Percentiles rank a stretch among this genome's conserved stretches.
Evolutionary conservation across 768 basidiomycete species (phyloP).

Genomic region (Kwoniella newhampshirensis): DNA sequence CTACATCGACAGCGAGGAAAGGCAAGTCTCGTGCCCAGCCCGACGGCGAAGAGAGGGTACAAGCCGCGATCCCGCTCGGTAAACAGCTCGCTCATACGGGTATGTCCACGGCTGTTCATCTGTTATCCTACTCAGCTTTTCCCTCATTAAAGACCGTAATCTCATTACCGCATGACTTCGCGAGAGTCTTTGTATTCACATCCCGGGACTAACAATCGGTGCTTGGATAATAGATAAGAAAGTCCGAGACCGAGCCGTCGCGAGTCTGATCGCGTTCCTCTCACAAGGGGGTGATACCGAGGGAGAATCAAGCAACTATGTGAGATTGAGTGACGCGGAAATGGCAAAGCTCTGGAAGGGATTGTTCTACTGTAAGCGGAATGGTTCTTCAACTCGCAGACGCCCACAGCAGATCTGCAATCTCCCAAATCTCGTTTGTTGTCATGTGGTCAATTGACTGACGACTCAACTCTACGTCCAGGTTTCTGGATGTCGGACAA

Average conservation of each 20-base stretch:
- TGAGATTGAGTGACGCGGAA: constrained; percentile 66
- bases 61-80: constrained; percentile 66
- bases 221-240: constrained; percentile 70
- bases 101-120: constrained; percentile 52
- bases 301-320: constrained; percentile 44
- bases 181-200: no score
- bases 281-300: constrained; percentile 55
- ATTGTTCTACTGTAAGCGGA: constrained; percentile 81
- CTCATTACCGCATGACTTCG: no score
- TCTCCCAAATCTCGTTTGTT: not conserved
- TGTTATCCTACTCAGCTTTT: not conserved
- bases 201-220: no score
- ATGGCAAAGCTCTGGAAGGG: constrained; percentile 97
- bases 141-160: no score
- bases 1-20: constrained; percentile 22
- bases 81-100: constrained; percentile 92
- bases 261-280: constrained; percentile 73
- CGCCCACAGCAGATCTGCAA: no score
- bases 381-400: not conserved
- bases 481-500: constrained; percentile 99
- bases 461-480: constrained; percentile 49
- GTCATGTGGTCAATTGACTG: not conserved
- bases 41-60: constrained; percentile 14
- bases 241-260: constrained; percentile 85
- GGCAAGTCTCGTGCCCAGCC: constrained; percentile 32